Percentiles rank a stretch among this genome's conserved stretches.
Evolutionary conservation across 2,329 filamentous ascomycete genomes (phyloP).

Genomic region (Hortaea werneckii): DNA sequence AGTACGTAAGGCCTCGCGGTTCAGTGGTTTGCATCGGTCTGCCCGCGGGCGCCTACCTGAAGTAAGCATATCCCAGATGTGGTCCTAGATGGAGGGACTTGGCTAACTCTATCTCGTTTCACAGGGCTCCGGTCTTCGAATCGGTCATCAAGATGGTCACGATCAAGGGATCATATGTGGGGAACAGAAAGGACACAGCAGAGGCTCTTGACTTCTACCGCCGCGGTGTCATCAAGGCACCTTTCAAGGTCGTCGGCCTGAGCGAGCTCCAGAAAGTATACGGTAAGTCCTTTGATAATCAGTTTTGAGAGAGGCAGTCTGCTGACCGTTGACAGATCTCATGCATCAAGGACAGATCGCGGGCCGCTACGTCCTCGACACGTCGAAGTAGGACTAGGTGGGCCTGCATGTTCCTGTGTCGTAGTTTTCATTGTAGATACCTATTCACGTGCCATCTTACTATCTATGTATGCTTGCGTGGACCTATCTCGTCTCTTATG

Average conservation of each 20-base stretch:
- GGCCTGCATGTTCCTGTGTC: neutral
- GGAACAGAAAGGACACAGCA: conserved; percentile 75
- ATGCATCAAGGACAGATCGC: conserved; percentile 57
- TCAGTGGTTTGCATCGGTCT: conserved; percentile 82
- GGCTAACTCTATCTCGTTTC: too few species aligned
- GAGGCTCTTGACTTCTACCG: conserved; percentile 88
- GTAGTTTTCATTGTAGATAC: neutral
- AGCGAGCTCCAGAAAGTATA: conserved; percentile 73
- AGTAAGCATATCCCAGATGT: conserved; percentile 13
- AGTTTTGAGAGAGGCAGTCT: too few species aligned
- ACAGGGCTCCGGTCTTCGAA: conserved; percentile 69
- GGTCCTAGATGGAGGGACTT: too few species aligned
- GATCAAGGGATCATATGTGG: conserved; percentile 90
- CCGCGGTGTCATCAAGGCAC: conserved; percentile 73
- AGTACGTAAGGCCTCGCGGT: conserved; percentile 75
- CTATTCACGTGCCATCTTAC: neutral
- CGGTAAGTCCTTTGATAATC: conserved; percentile 2
- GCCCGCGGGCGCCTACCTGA: conserved; percentile 67
- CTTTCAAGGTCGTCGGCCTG: conserved; percentile 75
- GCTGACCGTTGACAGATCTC: conserved; percentile 36
- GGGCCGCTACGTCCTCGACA: conserved; percentile 71
- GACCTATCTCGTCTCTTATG: too few species aligned
- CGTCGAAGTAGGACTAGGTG: conserved; percentile 44
- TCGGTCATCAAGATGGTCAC: conserved; percentile 81
- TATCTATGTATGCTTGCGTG: too few species aligned